phyloP scores from a whole-genome alignment of 129 eudicot genomes.

The Ambrosia trifida region DNA sequence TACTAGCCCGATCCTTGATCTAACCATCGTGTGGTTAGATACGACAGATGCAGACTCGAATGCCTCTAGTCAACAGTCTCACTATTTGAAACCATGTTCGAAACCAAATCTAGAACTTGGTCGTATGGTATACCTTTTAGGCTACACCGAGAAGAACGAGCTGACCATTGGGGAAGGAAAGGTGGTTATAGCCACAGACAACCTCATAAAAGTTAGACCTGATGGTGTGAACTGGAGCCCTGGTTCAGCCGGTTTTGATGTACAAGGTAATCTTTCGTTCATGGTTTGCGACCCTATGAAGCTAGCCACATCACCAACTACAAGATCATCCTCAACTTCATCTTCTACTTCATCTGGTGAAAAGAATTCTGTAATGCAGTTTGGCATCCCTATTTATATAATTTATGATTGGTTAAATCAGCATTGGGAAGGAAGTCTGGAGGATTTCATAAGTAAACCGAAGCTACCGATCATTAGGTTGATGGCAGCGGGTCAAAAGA shows the following conservation, averaged over 20 bases:
- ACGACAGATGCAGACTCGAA: slow-evolving; percentile 66
- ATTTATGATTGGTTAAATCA: slow-evolving; percentile 94
- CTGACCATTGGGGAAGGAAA: slow-evolving; percentile 84
- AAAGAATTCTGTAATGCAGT: slow-evolving; percentile 70
- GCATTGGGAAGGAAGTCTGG: slow-evolving; percentile 96
- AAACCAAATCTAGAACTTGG: slow-evolving; percentile 82
- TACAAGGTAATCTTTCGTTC: slow-evolving; percentile 83
- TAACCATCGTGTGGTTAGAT: slow-evolving; percentile 88
- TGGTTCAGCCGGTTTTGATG: slow-evolving; percentile 89
- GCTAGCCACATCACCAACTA: slow-evolving; percentile 81
- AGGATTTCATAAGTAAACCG: slow-evolving; percentile 75
- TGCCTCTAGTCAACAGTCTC: slow-evolving; percentile 50
- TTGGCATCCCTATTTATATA: slow-evolving; percentile 88
- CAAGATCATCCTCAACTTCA: slow-evolving; percentile 75
- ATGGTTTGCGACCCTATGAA: slow-evolving; percentile 99
- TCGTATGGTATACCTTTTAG: slow-evolving; percentile 71
- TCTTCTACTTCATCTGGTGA: slow-evolving; percentile 75
- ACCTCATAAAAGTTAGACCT: slow-evolving; percentile 75
- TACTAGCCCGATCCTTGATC: slow-evolving; percentile 90
- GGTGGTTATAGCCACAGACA: slow-evolving; percentile 96
- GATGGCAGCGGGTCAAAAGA: slow-evolving; percentile 77
- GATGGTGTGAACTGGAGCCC: slow-evolving; percentile 81
- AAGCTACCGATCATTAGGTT: slow-evolving; percentile 72
- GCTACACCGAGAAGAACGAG: slow-evolving; percentile 57
- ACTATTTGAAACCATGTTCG: slow-evolving; percentile 69